These are phyloP conservation scores for Populus nigra DNA, from an alignment of 345 rosid species.

Conservation along the genomic window DNA sequence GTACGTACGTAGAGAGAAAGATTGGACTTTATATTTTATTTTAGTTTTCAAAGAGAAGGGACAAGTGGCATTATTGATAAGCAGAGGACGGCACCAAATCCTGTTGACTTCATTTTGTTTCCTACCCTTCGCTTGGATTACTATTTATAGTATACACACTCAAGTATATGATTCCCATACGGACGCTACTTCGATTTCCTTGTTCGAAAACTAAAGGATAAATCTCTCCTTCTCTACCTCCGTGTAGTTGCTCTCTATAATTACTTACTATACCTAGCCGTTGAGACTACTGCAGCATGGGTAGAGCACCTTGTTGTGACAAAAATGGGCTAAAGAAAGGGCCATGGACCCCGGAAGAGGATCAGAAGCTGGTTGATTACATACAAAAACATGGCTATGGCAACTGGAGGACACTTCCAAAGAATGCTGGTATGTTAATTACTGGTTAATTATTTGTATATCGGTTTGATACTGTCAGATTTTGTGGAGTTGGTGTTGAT, in stretches of 20 bases:
- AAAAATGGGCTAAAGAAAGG: constrained; percentile 32
- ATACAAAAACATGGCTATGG: constrained; percentile 29
- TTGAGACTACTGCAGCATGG: not conserved
- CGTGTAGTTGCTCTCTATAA: not conserved
- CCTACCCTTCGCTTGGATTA: constrained; percentile 11
- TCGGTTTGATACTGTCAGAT: not conserved
- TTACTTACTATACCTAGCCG: not conserved
- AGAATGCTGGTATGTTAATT: constrained; percentile 24
- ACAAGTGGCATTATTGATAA: constrained; percentile 54
- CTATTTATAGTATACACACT: constrained; percentile 37
- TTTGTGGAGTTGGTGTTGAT: not conserved
- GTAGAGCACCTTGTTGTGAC: constrained; percentile 27
- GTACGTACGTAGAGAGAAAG: not conserved
- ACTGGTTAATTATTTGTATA: no score
- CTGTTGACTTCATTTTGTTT: constrained; percentile 49
- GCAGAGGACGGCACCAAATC: constrained; percentile 91
- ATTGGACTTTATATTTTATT: not conserved
- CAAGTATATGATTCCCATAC: constrained; percentile 25
- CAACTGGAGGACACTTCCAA: constrained; percentile 33
- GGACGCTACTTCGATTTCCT: constrained; percentile 28
- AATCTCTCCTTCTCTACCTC: not conserved
- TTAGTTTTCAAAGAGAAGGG: constrained; percentile 19
- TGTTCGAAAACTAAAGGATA: not conserved
- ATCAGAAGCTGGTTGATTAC: constrained; percentile 30
- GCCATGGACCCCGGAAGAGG: constrained; percentile 34